These are phyloP conservation scores for Eimeria sp. DNA, from an alignment of 169 alveolate species.

Conservation along the genomic window DNA sequence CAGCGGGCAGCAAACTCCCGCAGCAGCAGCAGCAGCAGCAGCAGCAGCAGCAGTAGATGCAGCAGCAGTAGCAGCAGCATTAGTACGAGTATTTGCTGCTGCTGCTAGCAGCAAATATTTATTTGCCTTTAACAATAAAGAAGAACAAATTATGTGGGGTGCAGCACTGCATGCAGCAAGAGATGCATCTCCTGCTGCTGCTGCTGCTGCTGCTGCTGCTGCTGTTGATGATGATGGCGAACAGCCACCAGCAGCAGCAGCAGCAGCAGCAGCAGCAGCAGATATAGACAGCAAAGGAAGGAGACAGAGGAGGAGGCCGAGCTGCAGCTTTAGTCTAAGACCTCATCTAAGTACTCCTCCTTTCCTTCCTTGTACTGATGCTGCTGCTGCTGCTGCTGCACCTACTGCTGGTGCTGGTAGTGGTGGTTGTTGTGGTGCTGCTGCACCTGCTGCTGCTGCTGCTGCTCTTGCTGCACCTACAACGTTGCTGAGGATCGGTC, in stretches of 20 bases:
- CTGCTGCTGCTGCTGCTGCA: background rate
- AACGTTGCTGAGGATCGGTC: too few species aligned
- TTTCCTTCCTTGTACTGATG: background rate
- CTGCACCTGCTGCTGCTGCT: too few species aligned
- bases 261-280: background rate
- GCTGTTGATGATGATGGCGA: background rate
- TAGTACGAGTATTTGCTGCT: background rate
- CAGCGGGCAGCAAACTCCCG: background rate
- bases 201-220: constrained; percentile 37
- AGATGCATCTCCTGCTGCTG: background rate
- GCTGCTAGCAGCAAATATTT: background rate
- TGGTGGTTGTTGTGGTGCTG: too few species aligned
- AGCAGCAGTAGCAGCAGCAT: background rate
- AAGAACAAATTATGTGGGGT: constrained; percentile 4
- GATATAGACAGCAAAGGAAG: background rate
- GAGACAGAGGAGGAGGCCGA: background rate
- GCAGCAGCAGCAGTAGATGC: constrained; percentile 21
- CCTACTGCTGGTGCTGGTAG: too few species aligned
- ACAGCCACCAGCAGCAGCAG: background rate
- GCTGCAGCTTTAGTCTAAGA: background rate
- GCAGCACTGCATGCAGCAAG: constrained; percentile 32
- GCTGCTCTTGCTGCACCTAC: too few species aligned
- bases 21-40: constrained; percentile 10
- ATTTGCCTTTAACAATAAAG: background rate
- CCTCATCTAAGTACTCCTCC: background rate